Percentiles rank a stretch among this genome's conserved stretches.
phyloP scores from a whole-genome alignment of 2,329 filamentous ascomycete genomes.

The Zelopaecilomyces penicillatus region DNA sequence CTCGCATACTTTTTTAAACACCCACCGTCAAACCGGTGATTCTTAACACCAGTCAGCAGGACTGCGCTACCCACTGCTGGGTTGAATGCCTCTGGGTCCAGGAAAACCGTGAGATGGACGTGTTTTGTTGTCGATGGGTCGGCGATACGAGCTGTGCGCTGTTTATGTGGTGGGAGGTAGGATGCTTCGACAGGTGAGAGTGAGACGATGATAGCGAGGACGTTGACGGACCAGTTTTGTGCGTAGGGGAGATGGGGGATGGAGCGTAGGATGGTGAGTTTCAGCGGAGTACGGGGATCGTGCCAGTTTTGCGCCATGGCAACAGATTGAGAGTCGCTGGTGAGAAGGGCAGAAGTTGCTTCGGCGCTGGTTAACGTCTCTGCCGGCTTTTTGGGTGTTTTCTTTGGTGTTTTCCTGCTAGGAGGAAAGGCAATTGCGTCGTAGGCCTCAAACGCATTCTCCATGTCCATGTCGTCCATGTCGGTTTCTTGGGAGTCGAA shows the following conservation, averaged over 20 bases:
- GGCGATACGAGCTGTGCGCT: slow-evolving; percentile 42
- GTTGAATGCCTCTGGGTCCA: slow-evolving; percentile 41
- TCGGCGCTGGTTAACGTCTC: neutral
- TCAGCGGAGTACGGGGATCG: slow-evolving; percentile 35
- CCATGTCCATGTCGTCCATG: slow-evolving; percentile 16
- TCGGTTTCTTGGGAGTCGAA: slow-evolving; percentile 2
- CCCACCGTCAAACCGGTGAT: slow-evolving; percentile 44
- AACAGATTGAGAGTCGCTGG: slow-evolving; percentile 18
- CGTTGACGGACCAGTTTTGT: slow-evolving; percentile 50
- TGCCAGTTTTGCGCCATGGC: slow-evolving; percentile 34
- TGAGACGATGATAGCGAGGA: slow-evolving; percentile 41
- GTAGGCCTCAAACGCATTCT: slow-evolving; percentile 30
- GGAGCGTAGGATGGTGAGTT: slow-evolving; percentile 40
- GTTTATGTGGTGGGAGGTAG: slow-evolving; percentile 39
- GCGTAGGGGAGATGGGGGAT: slow-evolving; percentile 46
- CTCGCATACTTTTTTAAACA: slow-evolving; percentile 38
- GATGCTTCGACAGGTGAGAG: slow-evolving; percentile 41
- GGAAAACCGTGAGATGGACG: slow-evolving; percentile 45
- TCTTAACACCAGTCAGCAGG: slow-evolving; percentile 47
- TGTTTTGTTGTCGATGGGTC: slow-evolving; percentile 45
- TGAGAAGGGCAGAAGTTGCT: neutral
- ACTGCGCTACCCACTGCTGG: slow-evolving; percentile 41
- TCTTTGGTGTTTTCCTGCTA: slow-evolving; percentile 7
- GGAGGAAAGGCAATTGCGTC: slow-evolving; percentile 26
- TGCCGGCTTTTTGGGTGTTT: slow-evolving; percentile 1